A percentile compares a stretch with the other conserved stretches of the same genome.
These are phyloP conservation scores for Elsinoe perseae DNA, from an alignment of 2,329 filamentous ascomycete species.

Conservation along the genomic window DNA sequence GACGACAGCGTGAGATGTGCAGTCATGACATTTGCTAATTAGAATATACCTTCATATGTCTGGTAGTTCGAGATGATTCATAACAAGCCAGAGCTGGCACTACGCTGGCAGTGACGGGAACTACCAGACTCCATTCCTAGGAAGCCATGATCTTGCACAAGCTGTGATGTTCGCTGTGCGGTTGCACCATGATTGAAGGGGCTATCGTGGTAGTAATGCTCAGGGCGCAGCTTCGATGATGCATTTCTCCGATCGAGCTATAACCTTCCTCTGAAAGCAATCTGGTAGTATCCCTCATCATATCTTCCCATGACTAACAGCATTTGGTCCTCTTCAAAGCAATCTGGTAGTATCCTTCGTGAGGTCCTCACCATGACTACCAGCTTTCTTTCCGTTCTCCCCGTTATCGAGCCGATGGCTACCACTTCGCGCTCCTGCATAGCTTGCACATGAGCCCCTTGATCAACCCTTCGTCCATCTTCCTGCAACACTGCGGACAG, in stretches of 20 bases:
- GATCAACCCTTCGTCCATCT: background rate
- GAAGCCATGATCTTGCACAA: no score
- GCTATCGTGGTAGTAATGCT: background rate
- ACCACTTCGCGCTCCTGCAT: background rate
- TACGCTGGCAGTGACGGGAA: no score
- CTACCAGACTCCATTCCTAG: no score
- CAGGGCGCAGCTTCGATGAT: background rate
- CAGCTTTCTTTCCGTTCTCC: background rate
- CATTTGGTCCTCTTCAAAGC: background rate
- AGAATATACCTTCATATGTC: no score
- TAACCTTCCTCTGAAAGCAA: no score
- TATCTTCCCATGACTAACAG: background rate
- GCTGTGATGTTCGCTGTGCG: no score
- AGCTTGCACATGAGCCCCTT: background rate
- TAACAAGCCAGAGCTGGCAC: no score
- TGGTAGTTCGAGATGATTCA: no score
- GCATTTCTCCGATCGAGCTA: background rate
- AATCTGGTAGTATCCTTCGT: background rate
- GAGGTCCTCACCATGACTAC: background rate
- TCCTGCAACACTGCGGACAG: slow-evolving; percentile 19
- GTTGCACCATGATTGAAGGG: no score
- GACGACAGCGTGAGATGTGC: no score
- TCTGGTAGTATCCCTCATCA: background rate
- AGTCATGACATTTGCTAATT: no score
- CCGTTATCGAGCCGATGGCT: background rate